Percentiles rank a stretch among this genome's conserved stretches.
Evolutionary conservation across 2,329 filamentous ascomycete species (phyloP).

Genomic region (Botrytis tulipae): DNA sequence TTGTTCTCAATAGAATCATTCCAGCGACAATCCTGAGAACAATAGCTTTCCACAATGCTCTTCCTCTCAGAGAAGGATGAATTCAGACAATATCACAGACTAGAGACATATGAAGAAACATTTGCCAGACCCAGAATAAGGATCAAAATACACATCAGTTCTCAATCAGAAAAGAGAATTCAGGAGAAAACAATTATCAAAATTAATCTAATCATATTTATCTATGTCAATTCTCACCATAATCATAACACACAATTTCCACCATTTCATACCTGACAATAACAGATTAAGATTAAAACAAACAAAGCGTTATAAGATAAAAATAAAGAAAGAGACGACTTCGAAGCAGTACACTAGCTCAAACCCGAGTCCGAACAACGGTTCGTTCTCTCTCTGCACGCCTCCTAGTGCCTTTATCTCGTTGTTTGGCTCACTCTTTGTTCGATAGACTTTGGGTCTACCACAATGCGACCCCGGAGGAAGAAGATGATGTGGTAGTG

Average conservation of each 20-base stretch:
- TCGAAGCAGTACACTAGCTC: neutral
- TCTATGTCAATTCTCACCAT: neutral
- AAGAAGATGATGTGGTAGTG: no score
- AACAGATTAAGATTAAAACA: neutral
- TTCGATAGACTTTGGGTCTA: neutral
- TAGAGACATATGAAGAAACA: neutral
- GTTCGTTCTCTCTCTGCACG: no score
- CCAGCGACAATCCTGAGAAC: no score
- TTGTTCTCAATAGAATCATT: neutral
- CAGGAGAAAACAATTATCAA: neutral
- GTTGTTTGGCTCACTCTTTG: neutral
- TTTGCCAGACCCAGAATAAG: neutral
- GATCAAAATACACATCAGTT: neutral
- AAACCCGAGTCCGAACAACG: neutral
- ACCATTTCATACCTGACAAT: neutral
- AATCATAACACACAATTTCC: neutral
- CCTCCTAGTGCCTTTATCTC: neutral
- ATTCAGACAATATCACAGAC: neutral
- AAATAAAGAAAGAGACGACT: neutral
- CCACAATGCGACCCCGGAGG: neutral
- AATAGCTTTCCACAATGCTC: neutral
- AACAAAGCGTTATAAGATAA: neutral
- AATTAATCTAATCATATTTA: constrained; percentile 13
- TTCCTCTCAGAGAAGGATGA: neutral
- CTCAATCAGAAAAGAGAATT: neutral